Evolutionary conservation across 192 early-diverging fungal species (phyloP), one percentile per base, ranked within the genome.

Genomic region (Coemansia sp.): DNA sequence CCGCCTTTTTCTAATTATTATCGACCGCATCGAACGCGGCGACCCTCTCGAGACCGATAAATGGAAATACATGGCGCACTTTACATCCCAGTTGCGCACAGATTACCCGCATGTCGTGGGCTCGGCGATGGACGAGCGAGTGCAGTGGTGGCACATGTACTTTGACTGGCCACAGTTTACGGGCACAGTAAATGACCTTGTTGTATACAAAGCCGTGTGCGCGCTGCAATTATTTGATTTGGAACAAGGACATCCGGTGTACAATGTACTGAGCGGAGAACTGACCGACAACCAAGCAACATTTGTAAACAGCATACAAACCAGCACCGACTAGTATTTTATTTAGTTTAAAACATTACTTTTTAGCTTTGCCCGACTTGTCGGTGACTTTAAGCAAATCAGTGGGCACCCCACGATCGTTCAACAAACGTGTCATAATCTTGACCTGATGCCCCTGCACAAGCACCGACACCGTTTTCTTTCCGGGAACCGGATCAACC

Each of bases 361-460:
- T 65, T 50, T 73, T 78, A 26, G 72, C 51, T 64, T 82, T 82
- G 22, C 72, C 70, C 19, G 79, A 70, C 43, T 68, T 73, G 67
- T 82, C 79, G 4, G 62, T 54, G 10, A 70, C 55, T 22, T 54
- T 66, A 24, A 76, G 38, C 47, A 76, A 57, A 43, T 54, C 67
- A 32, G 52, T 29, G 3, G 79, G 70, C 32, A 82, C 43, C 32
- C 67, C 68, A 8, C 62, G 59, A 32, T 52, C 66, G 20, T 69
- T 70, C n/a, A 82, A 61, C 43, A 82, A 53, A 54, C 57, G 73
- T 18, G 64, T 54, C 16, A 75, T 22, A 2, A 63, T 53, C 7
- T 24, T 29, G n/a, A 73, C 71, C 38, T 82, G 79, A 64, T 82
- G 79, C 16, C 79, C 79, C 59, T 82, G 79, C 12, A 73, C 79